Conservation (phyloP, 2,329 filamentous ascomycete species). For the Cladosporium sp. region DNA sequence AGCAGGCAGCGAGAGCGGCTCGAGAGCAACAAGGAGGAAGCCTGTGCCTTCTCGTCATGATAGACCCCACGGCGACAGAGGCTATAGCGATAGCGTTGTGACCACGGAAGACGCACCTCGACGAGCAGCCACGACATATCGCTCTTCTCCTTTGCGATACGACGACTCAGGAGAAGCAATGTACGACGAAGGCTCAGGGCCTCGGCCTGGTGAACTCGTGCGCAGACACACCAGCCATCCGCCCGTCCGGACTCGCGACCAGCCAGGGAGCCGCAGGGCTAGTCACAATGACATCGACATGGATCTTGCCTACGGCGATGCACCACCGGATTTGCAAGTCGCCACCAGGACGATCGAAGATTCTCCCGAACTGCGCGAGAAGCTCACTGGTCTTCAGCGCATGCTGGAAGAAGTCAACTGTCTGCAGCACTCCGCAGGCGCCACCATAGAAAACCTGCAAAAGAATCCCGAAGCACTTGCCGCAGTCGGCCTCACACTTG, state of each 20-base stretch:
- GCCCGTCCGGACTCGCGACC: constrained; percentile 23
- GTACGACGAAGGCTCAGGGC: constrained; percentile 26
- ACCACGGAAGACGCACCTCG: constrained; percentile 30
- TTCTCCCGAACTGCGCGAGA: constrained; percentile 62
- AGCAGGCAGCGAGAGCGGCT: constrained; percentile 31
- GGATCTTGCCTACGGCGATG: constrained; percentile 85
- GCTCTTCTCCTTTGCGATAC: constrained; percentile 36
- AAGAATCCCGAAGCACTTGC: constrained; percentile 88
- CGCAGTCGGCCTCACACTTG: constrained; percentile 87
- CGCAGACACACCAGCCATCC: constrained; percentile 47
- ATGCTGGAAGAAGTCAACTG: constrained; percentile 87
- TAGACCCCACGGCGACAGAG: constrained; percentile 46
- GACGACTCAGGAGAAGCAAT: constrained; percentile 25
- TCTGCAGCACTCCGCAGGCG: constrained; percentile 77
- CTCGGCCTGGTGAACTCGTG: constrained; percentile 43
- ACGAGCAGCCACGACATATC: constrained; percentile 25
- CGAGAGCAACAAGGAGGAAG: constrained; percentile 28
- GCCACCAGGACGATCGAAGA: constrained; percentile 46
- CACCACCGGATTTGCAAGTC: constrained; percentile 67
- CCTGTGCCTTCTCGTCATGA: constrained; percentile 28
- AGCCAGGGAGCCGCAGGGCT: constrained; percentile 37
- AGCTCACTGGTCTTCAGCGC: constrained; percentile 73
- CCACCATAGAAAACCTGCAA: constrained; percentile 79
- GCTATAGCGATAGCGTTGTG: constrained; percentile 50
- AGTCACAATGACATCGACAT: constrained; percentile 69